Conservation (phyloP, 176 grass and related monocot species). For the Bolboschoenus planiculmis region DNA sequence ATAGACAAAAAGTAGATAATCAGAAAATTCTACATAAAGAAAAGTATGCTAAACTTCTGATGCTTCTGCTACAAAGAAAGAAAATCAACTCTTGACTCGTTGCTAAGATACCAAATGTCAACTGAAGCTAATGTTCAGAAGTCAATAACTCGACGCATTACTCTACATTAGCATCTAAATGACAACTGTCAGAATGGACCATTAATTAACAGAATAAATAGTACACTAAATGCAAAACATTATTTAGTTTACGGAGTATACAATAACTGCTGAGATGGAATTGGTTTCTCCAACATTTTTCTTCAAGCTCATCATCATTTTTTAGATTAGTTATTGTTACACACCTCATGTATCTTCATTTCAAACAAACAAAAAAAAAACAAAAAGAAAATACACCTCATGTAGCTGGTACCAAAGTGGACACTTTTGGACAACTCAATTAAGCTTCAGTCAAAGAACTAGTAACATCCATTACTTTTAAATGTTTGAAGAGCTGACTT, state of each 20-base stretch:
- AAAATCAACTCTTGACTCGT: not conserved
- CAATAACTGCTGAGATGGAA: not conserved
- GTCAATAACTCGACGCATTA: not conserved
- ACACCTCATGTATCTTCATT: not conserved
- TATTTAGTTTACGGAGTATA: not conserved
- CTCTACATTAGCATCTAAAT: not conserved
- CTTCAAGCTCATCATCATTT: not conserved
- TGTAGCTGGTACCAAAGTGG: not conserved
- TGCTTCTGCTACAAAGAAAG: not conserved
- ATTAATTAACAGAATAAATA: not conserved
- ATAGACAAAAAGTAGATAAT: not conserved
- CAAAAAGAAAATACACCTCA: not conserved
- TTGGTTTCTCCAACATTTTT: not conserved
- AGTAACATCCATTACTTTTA: not conserved
- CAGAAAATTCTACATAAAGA: not conserved
- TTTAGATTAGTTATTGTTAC: not conserved
- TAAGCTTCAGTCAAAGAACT: constrained; percentile 8
- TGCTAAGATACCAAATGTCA: not conserved
- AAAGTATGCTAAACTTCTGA: not conserved
- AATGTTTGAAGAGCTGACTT: not conserved
- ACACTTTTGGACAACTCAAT: not conserved
- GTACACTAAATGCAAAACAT: not conserved
- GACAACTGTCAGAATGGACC: not conserved
- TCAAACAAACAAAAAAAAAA: not conserved
- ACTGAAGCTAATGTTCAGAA: not conserved